Percentiles rank a stretch among this genome's conserved stretches.
Evolutionary conservation across 306 rosid species (phyloP).

Genomic region (Prosopis cineraria): DNA sequence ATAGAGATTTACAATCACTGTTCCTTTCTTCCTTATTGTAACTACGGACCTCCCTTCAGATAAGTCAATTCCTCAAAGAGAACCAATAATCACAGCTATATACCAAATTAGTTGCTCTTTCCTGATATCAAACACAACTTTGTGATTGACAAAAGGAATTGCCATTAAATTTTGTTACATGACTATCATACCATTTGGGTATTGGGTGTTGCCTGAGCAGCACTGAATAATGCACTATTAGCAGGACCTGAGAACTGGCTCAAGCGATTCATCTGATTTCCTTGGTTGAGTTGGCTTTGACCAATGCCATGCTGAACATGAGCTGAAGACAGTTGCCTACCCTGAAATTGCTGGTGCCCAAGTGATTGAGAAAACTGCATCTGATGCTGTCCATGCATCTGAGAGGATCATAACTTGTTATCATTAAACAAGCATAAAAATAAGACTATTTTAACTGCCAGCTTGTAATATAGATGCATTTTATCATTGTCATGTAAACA

Average conservation of each 20-base stretch:
- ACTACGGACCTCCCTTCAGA: background rate
- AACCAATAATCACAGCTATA: background rate
- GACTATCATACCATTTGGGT: conserved; percentile 73
- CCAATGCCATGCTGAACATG: conserved; percentile 86
- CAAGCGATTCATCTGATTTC: conserved; percentile 86
- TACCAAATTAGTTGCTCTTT: background rate
- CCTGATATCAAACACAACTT: background rate
- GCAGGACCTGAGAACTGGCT: conserved; percentile 82
- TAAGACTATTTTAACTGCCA: conserved; percentile 22
- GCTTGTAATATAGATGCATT: conserved; percentile 4
- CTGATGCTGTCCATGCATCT: conserved; percentile 90
- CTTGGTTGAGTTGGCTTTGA: conserved; percentile 91
- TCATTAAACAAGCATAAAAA: background rate
- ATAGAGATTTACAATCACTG: conserved; percentile 6
- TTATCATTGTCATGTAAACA: background rate
- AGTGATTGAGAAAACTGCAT: conserved; percentile 87
- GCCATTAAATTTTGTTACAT: conserved; percentile 22
- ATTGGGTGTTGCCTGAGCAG: conserved; percentile 85
- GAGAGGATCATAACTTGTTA: conserved; percentile 38
- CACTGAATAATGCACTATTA: conserved; percentile 80
- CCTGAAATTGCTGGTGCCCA: conserved; percentile 92
- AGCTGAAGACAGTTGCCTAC: conserved; percentile 84
- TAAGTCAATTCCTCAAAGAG: background rate
- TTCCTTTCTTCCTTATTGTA: background rate
- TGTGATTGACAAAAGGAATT: background rate